Evolutionary conservation across 2,329 filamentous ascomycete genomes (phyloP).

Genomic region (Alternaria sp.): DNA sequence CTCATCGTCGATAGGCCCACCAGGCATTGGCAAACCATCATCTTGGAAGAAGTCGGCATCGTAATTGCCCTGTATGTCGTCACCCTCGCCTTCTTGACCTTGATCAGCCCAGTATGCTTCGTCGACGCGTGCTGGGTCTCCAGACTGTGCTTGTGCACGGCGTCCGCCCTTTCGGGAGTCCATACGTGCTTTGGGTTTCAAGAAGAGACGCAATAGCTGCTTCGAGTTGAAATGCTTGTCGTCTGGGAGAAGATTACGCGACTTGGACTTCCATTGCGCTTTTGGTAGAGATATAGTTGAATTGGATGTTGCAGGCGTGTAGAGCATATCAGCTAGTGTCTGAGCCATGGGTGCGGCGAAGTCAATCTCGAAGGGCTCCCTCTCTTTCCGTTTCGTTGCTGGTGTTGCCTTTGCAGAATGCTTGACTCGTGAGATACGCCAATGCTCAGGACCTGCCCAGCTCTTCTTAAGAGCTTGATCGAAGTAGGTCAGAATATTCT

Average conservation of each 20-base stretch:
- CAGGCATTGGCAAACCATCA: slow-evolving; percentile 74
- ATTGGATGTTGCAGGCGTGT: slow-evolving; percentile 82
- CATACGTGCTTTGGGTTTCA: slow-evolving; percentile 91
- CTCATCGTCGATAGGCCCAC: slow-evolving; percentile 68
- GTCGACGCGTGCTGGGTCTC: slow-evolving; percentile 76
- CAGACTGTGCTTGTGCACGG: slow-evolving; percentile 30
- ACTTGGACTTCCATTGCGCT: slow-evolving; percentile 95
- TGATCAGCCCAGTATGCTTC: slow-evolving; percentile 90
- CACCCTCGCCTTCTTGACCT: slow-evolving; percentile 57
- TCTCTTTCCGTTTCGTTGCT: slow-evolving; percentile 81
- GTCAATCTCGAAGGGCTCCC: slow-evolving; percentile 94
- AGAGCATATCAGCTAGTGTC: slow-evolving; percentile 76
- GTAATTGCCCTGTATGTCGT: slow-evolving; percentile 77
- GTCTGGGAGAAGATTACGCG: slow-evolving; percentile 89
- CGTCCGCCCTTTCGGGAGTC: slow-evolving; percentile 67
- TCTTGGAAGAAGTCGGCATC: slow-evolving; percentile 98
- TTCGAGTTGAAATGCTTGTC: slow-evolving; percentile 98
- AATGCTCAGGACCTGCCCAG: slow-evolving; percentile 98
- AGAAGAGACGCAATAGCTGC: slow-evolving; percentile 85
- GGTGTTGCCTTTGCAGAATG: slow-evolving; percentile 67
- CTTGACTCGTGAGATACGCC: slow-evolving; percentile 95
- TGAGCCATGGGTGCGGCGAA: slow-evolving; percentile 79
- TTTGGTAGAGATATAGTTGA: slow-evolving; percentile 85
- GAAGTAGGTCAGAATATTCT: slow-evolving; percentile 97
- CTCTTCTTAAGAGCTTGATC: slow-evolving; percentile 96